Evolutionary conservation across 2,329 filamentous ascomycete species (phyloP), one percentile per base, ranked within the genome.

Genomic region (Macroventuria anomochaeta): DNA sequence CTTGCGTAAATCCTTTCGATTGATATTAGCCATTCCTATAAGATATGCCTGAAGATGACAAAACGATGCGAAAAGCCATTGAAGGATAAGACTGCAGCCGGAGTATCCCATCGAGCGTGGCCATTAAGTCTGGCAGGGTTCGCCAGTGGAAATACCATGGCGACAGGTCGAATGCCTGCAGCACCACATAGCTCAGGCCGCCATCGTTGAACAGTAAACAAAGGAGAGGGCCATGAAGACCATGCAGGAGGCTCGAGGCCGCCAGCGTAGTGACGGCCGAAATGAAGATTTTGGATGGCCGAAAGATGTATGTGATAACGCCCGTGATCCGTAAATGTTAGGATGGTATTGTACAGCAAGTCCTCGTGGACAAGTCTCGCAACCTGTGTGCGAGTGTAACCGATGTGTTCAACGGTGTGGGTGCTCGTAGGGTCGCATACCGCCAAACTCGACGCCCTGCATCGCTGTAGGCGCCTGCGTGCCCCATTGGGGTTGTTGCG

Each of bases 371-470:
- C 39, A 26, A 34, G 25, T 38, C 46, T 41, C 18, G 36, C 18
- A 28, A 15, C 32, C 20, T 7, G 2, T 21, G n/a, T 32, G 25
- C n/a, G 36, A 28, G 18, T 34, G 18, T 31, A n/a, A 28, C 29
- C 20, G 13, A 5, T 23, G 7, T 15, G 32, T 44, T 56, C 39
- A 73, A 46, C 71, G 71, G 53, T 73, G 70, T 21, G 66, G 57
- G 44, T 73, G 72, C 48, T 75, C 71, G 40, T 75, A 76, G 8
- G 68, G 64, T 20, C 71, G 66, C 36, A 69, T 66, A 18, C 70
- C 70, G 32, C 68, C 40, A 79, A 76, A 81, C 55, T 81, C 79
- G 13, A 81, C 77, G 17, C 79, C 79, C 64, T 81, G 78, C 79
- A 81, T 81, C 1, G 78, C 75, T 12, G 70, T 66, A 10, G 72